These are phyloP conservation scores for Solidago caesia DNA, from an alignment of 129 eudicot species.

Conservation along the genomic window DNA sequence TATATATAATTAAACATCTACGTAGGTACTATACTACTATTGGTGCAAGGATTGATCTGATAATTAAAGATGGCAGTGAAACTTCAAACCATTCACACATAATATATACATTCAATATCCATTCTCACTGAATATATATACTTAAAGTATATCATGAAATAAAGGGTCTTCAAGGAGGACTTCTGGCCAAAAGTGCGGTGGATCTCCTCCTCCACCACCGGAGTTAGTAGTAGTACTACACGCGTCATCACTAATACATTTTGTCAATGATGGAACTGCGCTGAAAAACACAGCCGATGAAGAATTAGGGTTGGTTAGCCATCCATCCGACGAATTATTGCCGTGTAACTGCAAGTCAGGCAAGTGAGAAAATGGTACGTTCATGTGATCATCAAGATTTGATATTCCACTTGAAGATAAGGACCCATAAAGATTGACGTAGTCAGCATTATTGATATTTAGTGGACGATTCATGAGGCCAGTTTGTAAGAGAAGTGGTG, in stretches of 20 bases:
- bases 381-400: conserved; percentile 23
- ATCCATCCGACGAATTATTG: conserved; percentile 22
- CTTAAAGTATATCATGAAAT: conserved; percentile 57
- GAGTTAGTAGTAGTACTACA: conserved; percentile 46
- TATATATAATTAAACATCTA: too few relatives aligned
- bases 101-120: conserved; percentile 11
- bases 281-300: conserved; percentile 28
- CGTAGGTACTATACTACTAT: too few relatives aligned
- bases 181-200: conserved; percentile 65
- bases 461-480: conserved; percentile 17
- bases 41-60: not conserved
- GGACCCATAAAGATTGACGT: conserved; percentile 26
- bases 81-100: conserved; percentile 28
- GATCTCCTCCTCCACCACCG: conserved; percentile 41
- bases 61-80: not conserved
- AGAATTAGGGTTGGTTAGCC: conserved; percentile 41
- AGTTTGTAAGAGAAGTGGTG: conserved; percentile 12
- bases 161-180: conserved; percentile 68
- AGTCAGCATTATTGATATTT: conserved; percentile 9
- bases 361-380: conserved; percentile 44
- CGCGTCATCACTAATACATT: conserved; percentile 47
- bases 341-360: conserved; percentile 47
- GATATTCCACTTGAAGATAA: conserved; percentile 18
- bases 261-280: conserved; percentile 19
- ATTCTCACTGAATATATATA: not conserved